A percentile compares a stretch with the other conserved stretches of the same genome.
Conservation (phyloP, 768 basidiomycete species). For the Agaricus sinodeliciosus region DNA sequence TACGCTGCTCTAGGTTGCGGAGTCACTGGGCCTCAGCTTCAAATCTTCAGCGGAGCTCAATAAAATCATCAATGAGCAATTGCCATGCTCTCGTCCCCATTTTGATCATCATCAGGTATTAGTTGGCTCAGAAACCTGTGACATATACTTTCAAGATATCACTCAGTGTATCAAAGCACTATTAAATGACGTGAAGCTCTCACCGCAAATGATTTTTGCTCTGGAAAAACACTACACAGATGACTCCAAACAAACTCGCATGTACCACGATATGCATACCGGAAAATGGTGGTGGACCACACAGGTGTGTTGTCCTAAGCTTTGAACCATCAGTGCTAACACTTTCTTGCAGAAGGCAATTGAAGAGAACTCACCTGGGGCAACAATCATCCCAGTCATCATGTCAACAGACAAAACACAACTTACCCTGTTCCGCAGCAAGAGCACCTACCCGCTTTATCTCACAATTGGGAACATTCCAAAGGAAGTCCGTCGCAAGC, state of each 20-base stretch:
- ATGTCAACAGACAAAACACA: slow-evolving; percentile 40
- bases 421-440: slow-evolving; percentile 32
- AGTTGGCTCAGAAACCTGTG: slow-evolving; percentile 22
- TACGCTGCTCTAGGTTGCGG: slow-evolving; percentile 16
- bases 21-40: slow-evolving; percentile 21
- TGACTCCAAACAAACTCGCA: slow-evolving; percentile 13
- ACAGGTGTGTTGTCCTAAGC: slow-evolving; percentile 27
- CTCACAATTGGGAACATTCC: slow-evolving; percentile 41
- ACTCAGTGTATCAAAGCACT: slow-evolving; percentile 29
- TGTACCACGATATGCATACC: slow-evolving; percentile 40
- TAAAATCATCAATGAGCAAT: slow-evolving; percentile 19
- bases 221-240: slow-evolving; percentile 34
- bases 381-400: slow-evolving; percentile 34
- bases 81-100: slow-evolving; percentile 17
- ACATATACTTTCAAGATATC: slow-evolving; percentile 28
- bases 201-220: slow-evolving; percentile 19
- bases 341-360: slow-evolving; percentile 13
- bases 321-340: too few species aligned
- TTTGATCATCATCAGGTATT: slow-evolving; percentile 22
- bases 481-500: slow-evolving; percentile 31
- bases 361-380: slow-evolving; percentile 12
- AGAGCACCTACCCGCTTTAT: slow-evolving; percentile 40
- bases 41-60: slow-evolving; percentile 20
- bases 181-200: slow-evolving; percentile 26
- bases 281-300: slow-evolving; percentile 47